These are phyloP conservation scores for Silene conica DNA, from an alignment of 148 eudicot genomes.

Conservation along the genomic window DNA sequence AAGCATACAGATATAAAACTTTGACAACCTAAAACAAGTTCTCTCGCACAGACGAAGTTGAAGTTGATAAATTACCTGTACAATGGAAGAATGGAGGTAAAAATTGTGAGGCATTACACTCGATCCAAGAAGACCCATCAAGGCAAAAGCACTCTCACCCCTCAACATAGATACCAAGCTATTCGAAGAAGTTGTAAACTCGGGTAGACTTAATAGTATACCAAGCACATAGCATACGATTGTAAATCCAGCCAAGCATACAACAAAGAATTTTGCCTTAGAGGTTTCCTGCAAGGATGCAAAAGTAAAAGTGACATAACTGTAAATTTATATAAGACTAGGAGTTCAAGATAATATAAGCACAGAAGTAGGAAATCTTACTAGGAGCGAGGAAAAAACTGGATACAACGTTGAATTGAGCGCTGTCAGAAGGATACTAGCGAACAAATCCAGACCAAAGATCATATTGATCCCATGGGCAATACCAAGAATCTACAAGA, in stretches of 20 bases:
- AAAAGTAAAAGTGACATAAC: slow-evolving; percentile 10
- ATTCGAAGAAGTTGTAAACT: slow-evolving; percentile 49
- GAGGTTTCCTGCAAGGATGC: slow-evolving; percentile 48
- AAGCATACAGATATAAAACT: neutral
- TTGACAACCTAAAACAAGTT: neutral
- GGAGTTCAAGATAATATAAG: neutral
- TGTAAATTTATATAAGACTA: neutral
- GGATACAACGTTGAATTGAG: slow-evolving; percentile 61
- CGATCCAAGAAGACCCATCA: slow-evolving; percentile 96
- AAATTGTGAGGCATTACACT: slow-evolving; percentile 90
- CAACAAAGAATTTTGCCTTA: slow-evolving; percentile 48
- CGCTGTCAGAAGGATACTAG: slow-evolving; percentile 62
- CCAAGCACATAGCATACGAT: slow-evolving; percentile 54
- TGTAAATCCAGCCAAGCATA: slow-evolving; percentile 46
- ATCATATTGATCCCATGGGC: slow-evolving; percentile 75
- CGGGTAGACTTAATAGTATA: slow-evolving; percentile 59
- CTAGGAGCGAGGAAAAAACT: slow-evolving; percentile 62
- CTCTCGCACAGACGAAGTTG: neutral
- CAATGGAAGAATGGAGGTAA: slow-evolving; percentile 89
- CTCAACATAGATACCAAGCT: slow-evolving; percentile 55
- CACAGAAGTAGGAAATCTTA: slow-evolving; percentile 29
- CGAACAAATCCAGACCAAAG: slow-evolving; percentile 64
- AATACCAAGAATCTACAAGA: slow-evolving; percentile 73
- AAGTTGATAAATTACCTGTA: slow-evolving; percentile 47
- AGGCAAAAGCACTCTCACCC: slow-evolving; percentile 78